These are phyloP conservation scores for Darksidea phi DNA, from an alignment of 495 filamentous ascomycete species.

Conservation along the genomic window DNA sequence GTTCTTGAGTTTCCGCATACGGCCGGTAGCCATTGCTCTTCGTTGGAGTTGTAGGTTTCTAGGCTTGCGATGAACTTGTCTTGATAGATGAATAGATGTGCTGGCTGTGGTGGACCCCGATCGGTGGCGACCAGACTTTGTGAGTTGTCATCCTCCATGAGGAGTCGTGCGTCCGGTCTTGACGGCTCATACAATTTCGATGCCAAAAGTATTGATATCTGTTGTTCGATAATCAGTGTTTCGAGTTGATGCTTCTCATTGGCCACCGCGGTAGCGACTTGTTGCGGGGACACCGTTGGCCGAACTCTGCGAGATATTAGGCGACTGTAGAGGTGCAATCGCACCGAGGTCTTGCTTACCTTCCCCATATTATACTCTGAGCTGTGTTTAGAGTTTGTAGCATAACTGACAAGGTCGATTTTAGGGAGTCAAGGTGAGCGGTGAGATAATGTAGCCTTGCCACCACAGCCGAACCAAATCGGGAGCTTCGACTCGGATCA, in stretches of 20 bases:
- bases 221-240: constrained; percentile 34
- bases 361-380: constrained; percentile 27
- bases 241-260: constrained; percentile 33
- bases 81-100: constrained; percentile 25
- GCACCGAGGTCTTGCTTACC: constrained; percentile 4
- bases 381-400: constrained; percentile 29
- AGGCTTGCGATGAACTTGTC: constrained; percentile 12
- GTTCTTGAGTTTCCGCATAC: constrained; percentile 15
- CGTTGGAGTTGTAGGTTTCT: neutral
- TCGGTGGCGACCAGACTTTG: constrained; percentile 12
- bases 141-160: constrained; percentile 17
- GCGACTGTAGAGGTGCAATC: neutral
- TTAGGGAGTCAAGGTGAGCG: constrained; percentile 27
- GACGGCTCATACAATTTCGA: constrained; percentile 15
- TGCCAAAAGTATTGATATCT: constrained; percentile 19
- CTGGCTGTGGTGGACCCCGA: neutral
- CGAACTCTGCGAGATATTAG: constrained; percentile 13
- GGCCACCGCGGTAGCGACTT: constrained; percentile 9
- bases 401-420: constrained; percentile 28
- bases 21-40: constrained; percentile 14
- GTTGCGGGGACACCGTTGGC: constrained; percentile 24
- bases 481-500: neutral
- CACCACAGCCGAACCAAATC: neutral
- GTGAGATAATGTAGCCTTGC: constrained; percentile 28
- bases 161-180: neutral